Evolutionary conservation across 129 eudicot species (phyloP), one percentile per base, ranked within the genome.

Genomic region (Daucus carota): DNA sequence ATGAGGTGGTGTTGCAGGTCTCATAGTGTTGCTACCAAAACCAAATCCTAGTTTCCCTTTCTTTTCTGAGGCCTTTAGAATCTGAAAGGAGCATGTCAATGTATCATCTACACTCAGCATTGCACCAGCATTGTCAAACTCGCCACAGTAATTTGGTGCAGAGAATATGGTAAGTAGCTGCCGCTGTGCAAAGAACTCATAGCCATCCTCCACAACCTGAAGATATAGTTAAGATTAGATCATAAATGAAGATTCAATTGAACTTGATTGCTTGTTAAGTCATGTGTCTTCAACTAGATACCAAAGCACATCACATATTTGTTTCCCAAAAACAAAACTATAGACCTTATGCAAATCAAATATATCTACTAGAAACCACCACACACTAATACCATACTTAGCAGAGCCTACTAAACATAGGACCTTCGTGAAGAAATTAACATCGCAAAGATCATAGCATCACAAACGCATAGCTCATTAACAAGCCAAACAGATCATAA

Each of bases 141-240:
- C 73, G 1, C 73, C 73, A 70, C 73, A 70, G 47, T 70, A 70
- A 41, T 70, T 70, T 36, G 73, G 73, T 36, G 73, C 73, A 22
- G 73, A 70, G 47, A 70, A 70, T 40, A 70, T 40, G 18, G 80
- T 76, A 6, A 76, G 73, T 32, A 77, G 75, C 29, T 77, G 80
- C 36, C 80, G 75, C 9, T 77, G 16, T 69, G 80, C 75, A 47
- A 77, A 77, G 28, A 77, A 77, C 48, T 77, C 80, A 47, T 77
- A 77, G 17, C 80, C 80, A 77, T 77, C 80, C 69, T 77, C 80
- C 66, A 77, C 80, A 67, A 77, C 80, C 80, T 77, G 75, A 22
- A 76, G 15, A 63, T 4, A 13, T 17, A 38, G 5, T n/a, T 36
- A 40, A 70, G 13, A 70, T 38, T 0, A 1, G 5, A 34, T 15